Conservation (phyloP, 2,329 filamentous ascomycete species). For the Juglanconis oblonga region DNA sequence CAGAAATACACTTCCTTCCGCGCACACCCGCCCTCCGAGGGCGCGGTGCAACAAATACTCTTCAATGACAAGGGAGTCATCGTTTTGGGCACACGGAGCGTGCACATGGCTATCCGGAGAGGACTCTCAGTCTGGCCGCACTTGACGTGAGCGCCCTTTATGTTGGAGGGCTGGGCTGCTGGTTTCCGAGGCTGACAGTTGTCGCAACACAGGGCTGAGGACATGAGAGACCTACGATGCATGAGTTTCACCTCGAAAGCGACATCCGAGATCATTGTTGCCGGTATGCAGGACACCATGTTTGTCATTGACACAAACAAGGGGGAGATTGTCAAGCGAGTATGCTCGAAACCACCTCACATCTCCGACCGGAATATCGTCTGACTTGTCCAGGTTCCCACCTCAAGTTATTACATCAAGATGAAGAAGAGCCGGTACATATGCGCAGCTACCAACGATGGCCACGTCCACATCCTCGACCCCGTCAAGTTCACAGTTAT, state of each 20-base stretch:
- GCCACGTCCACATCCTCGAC: constrained; percentile 83
- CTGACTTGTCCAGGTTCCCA: constrained; percentile 55
- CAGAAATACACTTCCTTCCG: constrained; percentile 89
- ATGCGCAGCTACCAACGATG: constrained; percentile 82
- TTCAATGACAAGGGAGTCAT: constrained; percentile 90
- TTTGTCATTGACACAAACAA: constrained; percentile 70
- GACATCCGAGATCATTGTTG: constrained; percentile 79
- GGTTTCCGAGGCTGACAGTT: neutral
- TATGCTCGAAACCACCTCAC: constrained; percentile 27
- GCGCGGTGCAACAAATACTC: constrained; percentile 80
- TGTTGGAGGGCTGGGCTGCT: neutral
- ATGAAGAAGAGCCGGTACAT: constrained; percentile 92
- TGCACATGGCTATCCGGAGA: constrained; percentile 84
- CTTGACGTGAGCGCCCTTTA: constrained; percentile 56
- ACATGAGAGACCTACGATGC: constrained; percentile 84
- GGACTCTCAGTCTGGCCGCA: constrained; percentile 82
- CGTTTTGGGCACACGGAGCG: constrained; percentile 74
- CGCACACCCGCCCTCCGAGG: constrained; percentile 70
- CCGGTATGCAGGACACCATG: constrained; percentile 83
- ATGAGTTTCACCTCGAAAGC: constrained; percentile 94
- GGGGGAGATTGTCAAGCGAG: constrained; percentile 68
- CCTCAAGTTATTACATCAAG: constrained; percentile 77
- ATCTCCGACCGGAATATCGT: neutral
- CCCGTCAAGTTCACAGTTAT: constrained; percentile 72
- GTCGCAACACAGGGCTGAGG: constrained; percentile 51